phyloP scores from a whole-genome alignment of 2,329 filamentous ascomycete genomes.

The Penicillium sp. region DNA sequence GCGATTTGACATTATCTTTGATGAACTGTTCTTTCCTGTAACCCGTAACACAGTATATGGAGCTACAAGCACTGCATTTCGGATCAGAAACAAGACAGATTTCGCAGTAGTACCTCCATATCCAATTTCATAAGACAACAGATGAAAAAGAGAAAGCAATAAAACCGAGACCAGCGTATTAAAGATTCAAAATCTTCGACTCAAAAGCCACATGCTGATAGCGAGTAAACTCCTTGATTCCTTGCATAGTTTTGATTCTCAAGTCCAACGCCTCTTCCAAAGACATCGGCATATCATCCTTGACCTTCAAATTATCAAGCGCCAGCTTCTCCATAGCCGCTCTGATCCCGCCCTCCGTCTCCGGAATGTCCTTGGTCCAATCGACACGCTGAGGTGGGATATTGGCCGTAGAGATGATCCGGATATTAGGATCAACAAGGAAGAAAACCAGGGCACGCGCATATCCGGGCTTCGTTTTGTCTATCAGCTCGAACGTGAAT shows the following conservation, averaged over 20 bases:
- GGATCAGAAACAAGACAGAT: neutral
- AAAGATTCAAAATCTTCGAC: slow-evolving; percentile 26
- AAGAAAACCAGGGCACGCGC: slow-evolving; percentile 55
- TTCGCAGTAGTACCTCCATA: neutral
- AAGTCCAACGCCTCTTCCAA: slow-evolving; percentile 40
- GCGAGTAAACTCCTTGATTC: slow-evolving; percentile 24
- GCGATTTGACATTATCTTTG: slow-evolving; percentile 21
- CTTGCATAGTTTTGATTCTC: slow-evolving; percentile 26
- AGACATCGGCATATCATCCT: slow-evolving; percentile 31
- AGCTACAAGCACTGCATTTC: neutral
- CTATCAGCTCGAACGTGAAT: slow-evolving; percentile 50
- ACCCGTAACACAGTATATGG: neutral
- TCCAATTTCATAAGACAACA: neutral
- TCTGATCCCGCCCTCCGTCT: slow-evolving; percentile 17
- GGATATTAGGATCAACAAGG: slow-evolving; percentile 56
- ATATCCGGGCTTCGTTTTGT: slow-evolving; percentile 52
- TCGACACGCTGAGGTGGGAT: slow-evolving; percentile 51
- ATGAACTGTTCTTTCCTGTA: neutral
- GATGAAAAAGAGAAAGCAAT: neutral
- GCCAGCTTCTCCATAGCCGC: slow-evolving; percentile 19
- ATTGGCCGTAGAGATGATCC: slow-evolving; percentile 53
- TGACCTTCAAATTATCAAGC: slow-evolving; percentile 21
- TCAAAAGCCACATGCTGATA: slow-evolving; percentile 33
- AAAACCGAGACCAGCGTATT: neutral
- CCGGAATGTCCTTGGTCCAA: slow-evolving; percentile 40